Evolutionary conservation across 129 eudicot genomes (phyloP), one percentile per base, ranked within the genome.

Genomic region (Heracleum sosnowskyi): DNA sequence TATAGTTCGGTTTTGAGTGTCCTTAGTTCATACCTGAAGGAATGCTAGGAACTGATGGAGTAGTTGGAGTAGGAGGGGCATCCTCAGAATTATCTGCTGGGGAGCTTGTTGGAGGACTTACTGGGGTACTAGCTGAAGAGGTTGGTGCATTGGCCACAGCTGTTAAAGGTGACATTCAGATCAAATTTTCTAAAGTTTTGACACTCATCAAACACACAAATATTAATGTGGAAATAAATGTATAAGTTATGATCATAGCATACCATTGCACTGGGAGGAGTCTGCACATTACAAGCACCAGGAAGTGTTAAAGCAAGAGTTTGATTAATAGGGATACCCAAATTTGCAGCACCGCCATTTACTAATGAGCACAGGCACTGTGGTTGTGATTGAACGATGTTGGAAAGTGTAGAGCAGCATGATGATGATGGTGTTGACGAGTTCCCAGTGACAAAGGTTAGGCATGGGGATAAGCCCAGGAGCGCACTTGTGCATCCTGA

Each of bases 201-300:
- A 11, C 11, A n/a, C 1, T 60, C 28, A 7, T 60, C 0, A n/a
- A 16, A 45, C 4, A 4, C 1, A 74, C 33, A 74, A n/a, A 40
- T 40, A 6, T 29, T 41, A 5, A 15, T 40, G 46, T 16, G 16
- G n/a, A n/a, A n/a, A n/a, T 20, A 39, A 71, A 33, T 71, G 47
- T 31, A 11, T 11, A 18, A 73, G 24, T 22, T 7, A 41, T 24
- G 36, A 47, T 36, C 11, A 41, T 35, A 62, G 44, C 88, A 64
- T 80, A 92, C 96, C 85, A 20, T 80, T 85, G 76, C 97, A 92
- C n/a, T 77, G 91, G 74, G 89, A 10, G 97, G 97, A 42, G 97
- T 92, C 34, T 88, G 85, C 46, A 92, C 86, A 7, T 85, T 85
- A 80, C 97, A 92, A 53, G 86, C 90, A 78, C 73, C 57, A 13